These are phyloP conservation scores for Coemansia reversa DNA, from an alignment of 192 early-diverging fungal species.

Conservation along the genomic window DNA sequence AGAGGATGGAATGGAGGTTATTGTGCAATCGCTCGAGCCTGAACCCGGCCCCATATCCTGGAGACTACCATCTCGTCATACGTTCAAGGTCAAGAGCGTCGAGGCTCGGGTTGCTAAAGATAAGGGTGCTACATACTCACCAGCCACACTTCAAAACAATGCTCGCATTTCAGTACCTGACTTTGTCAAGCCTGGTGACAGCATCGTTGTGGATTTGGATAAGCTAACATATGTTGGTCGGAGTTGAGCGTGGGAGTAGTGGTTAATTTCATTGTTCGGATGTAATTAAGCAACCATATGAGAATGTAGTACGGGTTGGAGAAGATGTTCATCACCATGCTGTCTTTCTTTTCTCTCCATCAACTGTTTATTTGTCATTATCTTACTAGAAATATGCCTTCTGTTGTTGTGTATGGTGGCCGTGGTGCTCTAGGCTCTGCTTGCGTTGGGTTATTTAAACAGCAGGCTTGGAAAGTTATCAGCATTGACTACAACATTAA, in stretches of 20 bases:
- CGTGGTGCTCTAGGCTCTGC: constrained; percentile 82
- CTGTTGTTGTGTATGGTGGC: constrained; percentile 88
- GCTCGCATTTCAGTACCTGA: constrained; percentile 73
- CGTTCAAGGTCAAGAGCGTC: constrained; percentile 60
- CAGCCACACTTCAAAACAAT: constrained; percentile 65
- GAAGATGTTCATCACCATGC: not conserved
- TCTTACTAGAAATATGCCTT: constrained; percentile 39
- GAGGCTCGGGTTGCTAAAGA: constrained; percentile 56
- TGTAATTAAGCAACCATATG: too few relatives aligned
- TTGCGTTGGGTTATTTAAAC: constrained; percentile 68
- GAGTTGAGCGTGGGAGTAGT: constrained; percentile 14
- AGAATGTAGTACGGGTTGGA: too few relatives aligned
- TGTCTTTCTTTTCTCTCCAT: not conserved
- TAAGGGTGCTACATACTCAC: constrained; percentile 69
- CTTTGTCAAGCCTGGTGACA: constrained; percentile 78
- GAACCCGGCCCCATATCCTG: constrained; percentile 60
- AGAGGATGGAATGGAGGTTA: constrained; percentile 57
- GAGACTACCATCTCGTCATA: constrained; percentile 60
- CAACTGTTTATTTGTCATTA: not conserved
- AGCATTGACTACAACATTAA: constrained; percentile 76
- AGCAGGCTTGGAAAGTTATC: constrained; percentile 72
- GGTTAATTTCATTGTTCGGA: not conserved
- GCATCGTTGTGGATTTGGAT: constrained; percentile 68
- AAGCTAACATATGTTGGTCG: constrained; percentile 64
- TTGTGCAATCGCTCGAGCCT: constrained; percentile 60